Percentiles rank a stretch among this genome's conserved stretches.
These are phyloP conservation scores for Boletus mariae DNA, from an alignment of 1,284 basidiomycete species.

Conservation along the genomic window DNA sequence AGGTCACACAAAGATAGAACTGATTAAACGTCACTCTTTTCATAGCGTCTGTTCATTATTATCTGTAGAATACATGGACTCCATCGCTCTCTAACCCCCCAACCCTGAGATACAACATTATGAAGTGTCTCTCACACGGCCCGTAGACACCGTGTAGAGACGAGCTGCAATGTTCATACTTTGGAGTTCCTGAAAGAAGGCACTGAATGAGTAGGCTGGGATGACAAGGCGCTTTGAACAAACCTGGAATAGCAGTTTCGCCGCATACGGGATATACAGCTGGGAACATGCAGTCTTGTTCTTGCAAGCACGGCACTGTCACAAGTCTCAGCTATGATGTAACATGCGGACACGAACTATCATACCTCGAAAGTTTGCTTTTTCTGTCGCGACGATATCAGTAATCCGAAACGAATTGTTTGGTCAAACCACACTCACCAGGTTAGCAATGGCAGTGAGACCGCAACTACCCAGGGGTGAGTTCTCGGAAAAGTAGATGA, in stretches of 20 bases:
- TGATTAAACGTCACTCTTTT: slow-evolving; percentile 23
- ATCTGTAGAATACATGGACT: slow-evolving; percentile 51
- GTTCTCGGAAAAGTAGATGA: slow-evolving; percentile 1
- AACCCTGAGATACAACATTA: slow-evolving; percentile 7
- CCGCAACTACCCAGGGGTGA: slow-evolving; percentile 63
- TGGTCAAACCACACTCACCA: slow-evolving; percentile 47
- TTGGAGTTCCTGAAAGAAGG: slow-evolving; percentile 68
- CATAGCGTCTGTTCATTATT: slow-evolving; percentile 29
- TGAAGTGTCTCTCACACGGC: slow-evolving; percentile 64
- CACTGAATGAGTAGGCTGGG: not conserved
- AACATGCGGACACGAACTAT: not conserved
- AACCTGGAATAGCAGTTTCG: slow-evolving; percentile 90
- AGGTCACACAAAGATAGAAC: slow-evolving; percentile 27
- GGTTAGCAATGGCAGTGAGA: slow-evolving; percentile 90
- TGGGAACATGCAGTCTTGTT: slow-evolving; percentile 95
- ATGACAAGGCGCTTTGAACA: slow-evolving; percentile 14
- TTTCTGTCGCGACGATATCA: slow-evolving; percentile 48
- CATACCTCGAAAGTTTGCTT: slow-evolving; percentile 78
- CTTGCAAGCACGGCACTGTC: slow-evolving; percentile 82
- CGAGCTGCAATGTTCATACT: slow-evolving; percentile 90
- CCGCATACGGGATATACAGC: slow-evolving; percentile 88
- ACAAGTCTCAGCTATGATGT: slow-evolving; percentile 4
- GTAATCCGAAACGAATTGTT: slow-evolving; percentile 4
- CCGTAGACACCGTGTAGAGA: slow-evolving; percentile 78
- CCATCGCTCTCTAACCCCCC: not conserved